phyloP scores from a whole-genome alignment of 2,329 filamentous ascomycete genomes.

The Xylaria sp. region DNA sequence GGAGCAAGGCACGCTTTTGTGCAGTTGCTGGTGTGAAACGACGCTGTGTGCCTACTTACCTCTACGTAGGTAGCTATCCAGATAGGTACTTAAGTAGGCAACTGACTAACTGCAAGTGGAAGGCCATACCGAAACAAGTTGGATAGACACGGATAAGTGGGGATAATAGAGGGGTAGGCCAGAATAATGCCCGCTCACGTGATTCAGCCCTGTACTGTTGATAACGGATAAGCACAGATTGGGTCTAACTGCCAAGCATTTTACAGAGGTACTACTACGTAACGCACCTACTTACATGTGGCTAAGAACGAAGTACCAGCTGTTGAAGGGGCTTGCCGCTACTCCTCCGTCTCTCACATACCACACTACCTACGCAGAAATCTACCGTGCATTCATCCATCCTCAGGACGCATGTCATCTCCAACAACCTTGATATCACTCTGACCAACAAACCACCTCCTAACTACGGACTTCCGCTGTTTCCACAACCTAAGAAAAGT shows the following conservation, averaged over 20 bases:
- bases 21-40: neutral
- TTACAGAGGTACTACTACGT: neutral
- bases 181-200: constrained; percentile 26
- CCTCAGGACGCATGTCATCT: neutral
- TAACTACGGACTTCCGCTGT: neutral
- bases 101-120: constrained; percentile 29
- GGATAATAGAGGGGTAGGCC: neutral
- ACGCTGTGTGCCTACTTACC: neutral
- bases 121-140: constrained; percentile 17
- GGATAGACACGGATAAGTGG: constrained; percentile 1
- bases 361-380: neutral
- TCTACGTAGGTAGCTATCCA: neutral
- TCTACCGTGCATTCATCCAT: neutral
- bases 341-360: neutral
- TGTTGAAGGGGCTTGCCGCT: neutral
- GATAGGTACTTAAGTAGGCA: neutral
- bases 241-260: constrained; percentile 7
- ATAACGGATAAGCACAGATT: constrained; percentile 19
- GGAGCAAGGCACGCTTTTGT: neutral
- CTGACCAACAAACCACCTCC: neutral
- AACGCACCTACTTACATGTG: too few species aligned
- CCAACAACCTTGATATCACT: constrained; percentile 2
- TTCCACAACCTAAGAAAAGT: constrained; percentile 2
- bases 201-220: constrained; percentile 38
- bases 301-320: constrained; percentile 1